phyloP scores from a whole-genome alignment of 2,329 filamentous ascomycete genomes.

The Penicillium sp. region DNA sequence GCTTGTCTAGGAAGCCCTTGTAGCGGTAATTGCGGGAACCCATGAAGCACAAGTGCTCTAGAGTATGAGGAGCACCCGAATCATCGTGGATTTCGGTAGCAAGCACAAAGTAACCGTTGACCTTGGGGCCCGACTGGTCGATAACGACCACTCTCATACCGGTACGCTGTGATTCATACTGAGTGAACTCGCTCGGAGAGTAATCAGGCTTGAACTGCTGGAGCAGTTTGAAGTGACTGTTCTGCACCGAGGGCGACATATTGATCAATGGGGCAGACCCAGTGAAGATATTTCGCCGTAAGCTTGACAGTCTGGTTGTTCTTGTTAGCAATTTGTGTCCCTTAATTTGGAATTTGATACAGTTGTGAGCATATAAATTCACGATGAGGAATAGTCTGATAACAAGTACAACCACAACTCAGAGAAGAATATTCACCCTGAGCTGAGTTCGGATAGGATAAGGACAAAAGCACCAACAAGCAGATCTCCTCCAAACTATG shows the following conservation, averaged over 20 bases:
- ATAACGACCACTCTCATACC: constrained; percentile 94
- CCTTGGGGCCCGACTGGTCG: constrained; percentile 89
- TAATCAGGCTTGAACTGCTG: constrained; percentile 89
- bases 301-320: constrained; percentile 19
- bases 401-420: not conserved
- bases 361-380: not conserved
- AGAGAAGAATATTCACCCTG: not conserved
- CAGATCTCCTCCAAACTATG: not conserved
- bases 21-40: constrained; percentile 91
- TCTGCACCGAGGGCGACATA: constrained; percentile 56
- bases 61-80: constrained; percentile 83
- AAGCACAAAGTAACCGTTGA: constrained; percentile 90
- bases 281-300: constrained; percentile 21
- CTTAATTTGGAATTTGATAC: not conserved
- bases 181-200: constrained; percentile 80
- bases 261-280: constrained; percentile 31
- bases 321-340: constrained; percentile 17
- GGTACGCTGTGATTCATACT: constrained; percentile 93
- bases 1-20: constrained; percentile 91
- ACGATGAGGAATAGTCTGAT: not conserved
- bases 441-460: not conserved
- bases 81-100: constrained; percentile 98
- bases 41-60: constrained; percentile 83
- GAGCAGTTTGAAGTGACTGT: constrained; percentile 71
- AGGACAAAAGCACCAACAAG: not conserved